phyloP scores from a whole-genome alignment of 2,329 filamentous ascomycete species.

The Phaeosphaeriaceae sp. region DNA sequence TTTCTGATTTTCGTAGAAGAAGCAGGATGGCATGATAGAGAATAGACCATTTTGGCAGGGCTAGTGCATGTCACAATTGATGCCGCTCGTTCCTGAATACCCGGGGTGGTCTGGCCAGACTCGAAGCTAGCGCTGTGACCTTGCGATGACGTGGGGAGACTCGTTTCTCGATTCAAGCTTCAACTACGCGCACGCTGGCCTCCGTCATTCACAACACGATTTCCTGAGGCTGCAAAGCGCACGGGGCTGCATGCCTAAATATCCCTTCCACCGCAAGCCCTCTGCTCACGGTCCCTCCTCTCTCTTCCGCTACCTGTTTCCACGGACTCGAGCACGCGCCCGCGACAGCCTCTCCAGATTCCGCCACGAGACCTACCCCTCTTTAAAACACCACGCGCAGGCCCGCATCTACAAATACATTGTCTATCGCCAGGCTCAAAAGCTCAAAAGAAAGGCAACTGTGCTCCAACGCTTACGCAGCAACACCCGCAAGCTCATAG shows the following conservation, averaged over 20 bases:
- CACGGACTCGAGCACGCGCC: conserved; percentile 67
- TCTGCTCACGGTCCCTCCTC: conserved; percentile 39
- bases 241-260: conserved; percentile 43
- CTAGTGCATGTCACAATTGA: not conserved
- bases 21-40: not conserved
- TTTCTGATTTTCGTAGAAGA: not conserved
- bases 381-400: conserved; percentile 74
- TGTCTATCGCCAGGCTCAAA: conserved; percentile 63
- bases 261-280: conserved; percentile 39
- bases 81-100: conserved; percentile 5
- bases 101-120: not conserved
- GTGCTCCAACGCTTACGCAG: conserved; percentile 42
- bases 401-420: conserved; percentile 79
- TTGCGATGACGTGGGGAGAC: conserved; percentile 21
- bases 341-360: conserved; percentile 72
- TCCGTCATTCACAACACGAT: conserved; percentile 9
- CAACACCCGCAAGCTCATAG: conserved; percentile 39
- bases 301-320: conserved; percentile 72
- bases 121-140: conserved; percentile 1
- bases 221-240: conserved; percentile 16
- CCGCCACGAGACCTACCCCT: conserved; percentile 76
- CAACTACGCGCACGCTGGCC: conserved; percentile 11
- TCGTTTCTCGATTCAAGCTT: conserved; percentile 12
- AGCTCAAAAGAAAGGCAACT: conserved; percentile 34
- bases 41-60: not conserved